A percentile compares a stretch with the other conserved stretches of the same genome.
These are phyloP conservation scores for Cutaneotrichosporon sp. DNA, from an alignment of 1,284 basidiomycete species.

Conservation along the genomic window DNA sequence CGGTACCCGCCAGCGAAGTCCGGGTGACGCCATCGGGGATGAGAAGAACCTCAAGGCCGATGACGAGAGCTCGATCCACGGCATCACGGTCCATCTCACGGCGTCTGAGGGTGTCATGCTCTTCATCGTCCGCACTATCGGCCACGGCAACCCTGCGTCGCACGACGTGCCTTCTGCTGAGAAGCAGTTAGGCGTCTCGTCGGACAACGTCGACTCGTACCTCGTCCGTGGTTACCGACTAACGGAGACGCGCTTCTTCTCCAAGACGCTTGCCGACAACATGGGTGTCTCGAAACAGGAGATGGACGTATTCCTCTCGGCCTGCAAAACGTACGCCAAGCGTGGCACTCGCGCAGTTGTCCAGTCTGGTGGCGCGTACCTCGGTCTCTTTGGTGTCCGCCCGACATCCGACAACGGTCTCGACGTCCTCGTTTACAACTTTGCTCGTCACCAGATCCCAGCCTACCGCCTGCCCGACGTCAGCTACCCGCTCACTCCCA, in stretches of 20 bases:
- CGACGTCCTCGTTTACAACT: conserved; percentile 58
- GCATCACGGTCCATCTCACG: conserved; percentile 48
- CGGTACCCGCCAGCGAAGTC: conserved; percentile 43
- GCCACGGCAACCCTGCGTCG: conserved; percentile 36
- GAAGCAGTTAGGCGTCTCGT: conserved; percentile 26
- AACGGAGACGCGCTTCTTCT: conserved; percentile 57
- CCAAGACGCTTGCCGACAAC: conserved; percentile 55
- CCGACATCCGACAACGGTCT: conserved; percentile 51
- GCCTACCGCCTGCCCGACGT: conserved; percentile 58
- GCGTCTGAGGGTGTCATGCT: conserved; percentile 56
- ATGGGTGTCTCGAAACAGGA: conserved; percentile 55
- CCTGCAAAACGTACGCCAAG: conserved; percentile 58
- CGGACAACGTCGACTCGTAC: conserved; percentile 54
- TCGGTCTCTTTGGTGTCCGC: conserved; percentile 57
- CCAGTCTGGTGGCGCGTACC: conserved; percentile 56
- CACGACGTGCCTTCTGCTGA: conserved; percentile 36
- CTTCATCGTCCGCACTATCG: conserved; percentile 56
- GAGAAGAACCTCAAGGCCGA: conserved; percentile 34
- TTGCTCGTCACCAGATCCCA: conserved; percentile 58
- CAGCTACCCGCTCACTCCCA: conserved; percentile 48
- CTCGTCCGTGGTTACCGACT: conserved; percentile 56
- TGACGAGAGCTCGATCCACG: conserved; percentile 49
- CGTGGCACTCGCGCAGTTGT: conserved; percentile 56
- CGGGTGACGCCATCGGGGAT: conserved; percentile 27
- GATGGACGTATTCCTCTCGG: conserved; percentile 56